These are phyloP conservation scores for Sequoia sempervirens DNA, from an alignment of 75 land plant genomes.

Conservation along the genomic window DNA sequence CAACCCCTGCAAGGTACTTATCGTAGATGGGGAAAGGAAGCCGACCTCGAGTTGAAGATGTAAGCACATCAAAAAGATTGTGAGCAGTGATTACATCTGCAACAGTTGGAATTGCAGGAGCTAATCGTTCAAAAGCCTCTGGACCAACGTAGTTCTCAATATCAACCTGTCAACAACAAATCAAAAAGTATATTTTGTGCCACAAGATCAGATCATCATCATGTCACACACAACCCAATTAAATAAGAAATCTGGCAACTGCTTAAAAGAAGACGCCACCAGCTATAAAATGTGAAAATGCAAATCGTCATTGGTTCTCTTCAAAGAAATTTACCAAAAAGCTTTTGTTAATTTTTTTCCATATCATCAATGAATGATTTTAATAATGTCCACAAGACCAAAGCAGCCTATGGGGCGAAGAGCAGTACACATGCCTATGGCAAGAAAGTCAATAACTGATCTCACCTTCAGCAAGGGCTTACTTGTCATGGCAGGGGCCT, in stretches of 20 bases:
- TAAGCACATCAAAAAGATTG: constrained; percentile 76
- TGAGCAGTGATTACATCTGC: constrained; percentile 75
- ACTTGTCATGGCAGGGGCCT: constrained; percentile 67
- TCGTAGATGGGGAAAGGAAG: constrained; percentile 72
- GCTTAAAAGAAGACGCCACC: too few species aligned
- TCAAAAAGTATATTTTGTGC: not conserved
- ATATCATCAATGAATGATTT: not conserved
- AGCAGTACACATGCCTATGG: not conserved
- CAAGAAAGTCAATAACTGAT: not conserved
- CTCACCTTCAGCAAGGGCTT: constrained; percentile 64
- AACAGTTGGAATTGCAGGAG: constrained; percentile 80
- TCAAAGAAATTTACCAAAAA: not conserved
- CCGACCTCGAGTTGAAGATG: constrained; percentile 63
- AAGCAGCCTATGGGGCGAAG: too few species aligned
- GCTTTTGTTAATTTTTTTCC: not conserved
- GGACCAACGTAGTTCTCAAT: constrained; percentile 61
- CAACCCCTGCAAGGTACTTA: constrained; percentile 74
- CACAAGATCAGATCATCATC: not conserved
- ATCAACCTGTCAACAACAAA: constrained; percentile 49
- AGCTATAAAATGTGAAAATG: not conserved
- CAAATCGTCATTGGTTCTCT: not conserved
- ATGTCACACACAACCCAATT: not conserved
- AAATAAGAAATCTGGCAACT: not conserved
- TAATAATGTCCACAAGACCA: too few species aligned
- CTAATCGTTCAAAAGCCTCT: constrained; percentile 84